phyloP scores from a whole-genome alignment of 106 monocot species.

The Gastrodia elata region DNA sequence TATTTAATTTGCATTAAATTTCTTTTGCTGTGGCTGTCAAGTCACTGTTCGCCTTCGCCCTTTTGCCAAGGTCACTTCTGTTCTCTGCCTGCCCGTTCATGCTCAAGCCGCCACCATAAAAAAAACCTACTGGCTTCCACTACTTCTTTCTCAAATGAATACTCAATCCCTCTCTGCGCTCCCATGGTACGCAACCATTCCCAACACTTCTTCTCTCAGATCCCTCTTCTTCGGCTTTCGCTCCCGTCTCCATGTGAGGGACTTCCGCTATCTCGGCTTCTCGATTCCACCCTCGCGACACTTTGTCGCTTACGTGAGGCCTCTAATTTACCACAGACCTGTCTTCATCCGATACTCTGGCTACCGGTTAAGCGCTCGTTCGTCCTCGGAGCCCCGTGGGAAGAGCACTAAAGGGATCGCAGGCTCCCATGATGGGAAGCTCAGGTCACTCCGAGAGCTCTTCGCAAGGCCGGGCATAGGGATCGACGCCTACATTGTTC shows the following conservation, averaged over 20 bases:
- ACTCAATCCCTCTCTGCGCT: neutral
- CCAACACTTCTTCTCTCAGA: constrained; percentile 8
- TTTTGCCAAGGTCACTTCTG: no score
- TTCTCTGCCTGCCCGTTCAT: neutral
- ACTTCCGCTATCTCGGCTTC: constrained; percentile 4
- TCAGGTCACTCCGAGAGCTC: constrained; percentile 39
- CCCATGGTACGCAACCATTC: neutral
- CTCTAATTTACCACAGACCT: neutral
- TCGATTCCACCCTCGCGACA: constrained; percentile 2
- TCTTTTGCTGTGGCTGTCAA: no score
- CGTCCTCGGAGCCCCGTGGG: constrained; percentile 39
- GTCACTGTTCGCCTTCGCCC: no score
- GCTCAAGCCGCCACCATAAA: neutral
- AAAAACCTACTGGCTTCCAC: neutral
- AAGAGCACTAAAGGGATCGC: neutral
- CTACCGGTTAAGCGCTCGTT: constrained; percentile 24
- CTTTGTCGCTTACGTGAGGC: neutral
- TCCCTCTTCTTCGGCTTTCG: constrained; percentile 5
- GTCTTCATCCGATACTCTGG: constrained; percentile 5
- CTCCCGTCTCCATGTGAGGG: neutral
- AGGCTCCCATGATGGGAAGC: constrained; percentile 39
- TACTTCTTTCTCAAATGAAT: neutral
- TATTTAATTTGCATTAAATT: no score
- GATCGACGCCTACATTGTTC: constrained; percentile 85
- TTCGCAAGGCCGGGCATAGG: constrained; percentile 55